A percentile compares a stretch with the other conserved stretches of the same genome.
These are phyloP conservation scores for Picea sitchensis DNA, from an alignment of 75 land plant genomes.

Conservation along the genomic window DNA sequence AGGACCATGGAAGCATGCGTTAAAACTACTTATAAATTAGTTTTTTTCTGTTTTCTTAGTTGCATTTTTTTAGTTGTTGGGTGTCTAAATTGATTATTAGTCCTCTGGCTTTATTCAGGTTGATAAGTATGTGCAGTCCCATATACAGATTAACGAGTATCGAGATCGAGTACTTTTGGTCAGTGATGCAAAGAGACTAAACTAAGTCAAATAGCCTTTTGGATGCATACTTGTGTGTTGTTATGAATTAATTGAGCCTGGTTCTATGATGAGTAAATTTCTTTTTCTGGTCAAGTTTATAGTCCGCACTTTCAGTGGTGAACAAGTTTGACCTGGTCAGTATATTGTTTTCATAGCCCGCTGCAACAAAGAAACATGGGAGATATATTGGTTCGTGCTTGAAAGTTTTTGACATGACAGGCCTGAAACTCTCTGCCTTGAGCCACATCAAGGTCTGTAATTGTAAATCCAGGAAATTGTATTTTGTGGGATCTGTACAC, in stretches of 20 bases:
- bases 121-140: constrained; percentile 92
- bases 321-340: neutral
- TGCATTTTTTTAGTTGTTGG: neutral
- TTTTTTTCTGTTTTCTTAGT: neutral
- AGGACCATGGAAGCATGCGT: neutral
- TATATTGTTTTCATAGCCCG: constrained; percentile 44
- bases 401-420: constrained; percentile 94
- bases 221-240: neutral
- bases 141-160: constrained; percentile 96
- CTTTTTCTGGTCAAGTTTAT: neutral
- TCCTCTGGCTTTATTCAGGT: constrained; percentile 33
- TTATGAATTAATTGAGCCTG: neutral
- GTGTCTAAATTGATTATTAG: neutral
- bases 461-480: neutral
- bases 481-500: neutral
- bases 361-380: constrained; percentile 56
- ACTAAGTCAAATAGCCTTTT: neutral
- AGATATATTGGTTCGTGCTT: constrained; percentile 64
- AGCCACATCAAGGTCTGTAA: constrained; percentile 60
- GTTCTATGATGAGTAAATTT: neutral
- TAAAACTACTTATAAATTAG: neutral
- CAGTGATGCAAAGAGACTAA: constrained; percentile 11
- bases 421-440: constrained; percentile 84
- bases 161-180: constrained; percentile 84
- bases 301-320: neutral